These are phyloP conservation scores for Phlebiopsis flavidoalba DNA, from an alignment of 768 basidiomycete species.

Conservation along the genomic window DNA sequence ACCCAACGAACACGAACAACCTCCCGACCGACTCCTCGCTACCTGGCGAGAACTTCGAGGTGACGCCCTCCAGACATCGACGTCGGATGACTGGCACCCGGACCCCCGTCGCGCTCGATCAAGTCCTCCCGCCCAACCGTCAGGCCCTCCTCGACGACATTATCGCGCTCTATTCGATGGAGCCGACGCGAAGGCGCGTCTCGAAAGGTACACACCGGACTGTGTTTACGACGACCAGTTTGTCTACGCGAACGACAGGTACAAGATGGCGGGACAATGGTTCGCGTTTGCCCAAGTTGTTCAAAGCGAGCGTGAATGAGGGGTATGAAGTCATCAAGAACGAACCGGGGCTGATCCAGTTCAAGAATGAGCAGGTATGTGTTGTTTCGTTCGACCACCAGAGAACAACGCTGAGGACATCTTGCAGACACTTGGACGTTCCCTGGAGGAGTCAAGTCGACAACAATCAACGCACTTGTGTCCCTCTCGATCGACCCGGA, in stretches of 20 bases:
- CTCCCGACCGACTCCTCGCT: constrained; percentile 24
- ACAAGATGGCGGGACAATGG: constrained; percentile 38
- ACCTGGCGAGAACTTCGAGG: constrained; percentile 34
- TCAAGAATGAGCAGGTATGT: constrained; percentile 37
- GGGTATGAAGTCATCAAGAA: constrained; percentile 32
- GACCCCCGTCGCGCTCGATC: constrained; percentile 30
- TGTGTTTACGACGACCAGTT: constrained; percentile 33
- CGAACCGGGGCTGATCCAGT: constrained; percentile 34
- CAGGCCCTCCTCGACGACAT: constrained; percentile 37
- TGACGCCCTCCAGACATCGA: constrained; percentile 31
- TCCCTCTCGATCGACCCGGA: constrained; percentile 34
- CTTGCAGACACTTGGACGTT: constrained; percentile 33
- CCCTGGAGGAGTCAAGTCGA: constrained; percentile 31
- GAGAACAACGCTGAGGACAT: not conserved
- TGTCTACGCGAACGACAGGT: constrained; percentile 36
- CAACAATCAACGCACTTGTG: constrained; percentile 38
- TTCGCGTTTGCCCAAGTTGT: constrained; percentile 36
- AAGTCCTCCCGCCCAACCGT: constrained; percentile 31
- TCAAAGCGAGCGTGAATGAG: constrained; percentile 30
- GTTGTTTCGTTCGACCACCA: not conserved
- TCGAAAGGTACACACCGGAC: constrained; percentile 30
- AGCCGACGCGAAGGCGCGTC: constrained; percentile 35
- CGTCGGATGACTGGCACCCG: constrained; percentile 28
- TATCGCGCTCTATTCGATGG: constrained; percentile 33
- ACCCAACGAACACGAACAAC: constrained; percentile 1